These are phyloP conservation scores for Medicago lupulina DNA, from an alignment of 306 rosid species.

Conservation along the genomic window DNA sequence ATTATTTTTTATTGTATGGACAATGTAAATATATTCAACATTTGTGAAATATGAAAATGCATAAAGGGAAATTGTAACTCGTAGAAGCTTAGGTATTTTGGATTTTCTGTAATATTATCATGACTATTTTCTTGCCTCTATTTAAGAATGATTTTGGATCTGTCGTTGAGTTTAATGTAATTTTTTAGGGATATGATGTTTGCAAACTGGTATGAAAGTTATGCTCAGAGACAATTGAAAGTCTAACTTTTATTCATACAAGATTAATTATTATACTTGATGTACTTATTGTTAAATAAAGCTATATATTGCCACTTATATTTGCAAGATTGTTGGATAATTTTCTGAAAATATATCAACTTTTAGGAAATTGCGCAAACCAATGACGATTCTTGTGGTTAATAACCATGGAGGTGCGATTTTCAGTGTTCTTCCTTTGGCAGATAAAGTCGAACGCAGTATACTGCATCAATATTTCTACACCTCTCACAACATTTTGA, in stretches of 20 bases:
- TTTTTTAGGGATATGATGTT: neutral
- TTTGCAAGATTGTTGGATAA: conserved; percentile 16
- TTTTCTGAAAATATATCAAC: conserved; percentile 35
- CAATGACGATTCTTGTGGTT: conserved; percentile 80
- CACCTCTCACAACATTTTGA: conserved; percentile 80
- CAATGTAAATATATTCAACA: neutral
- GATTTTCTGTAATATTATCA: neutral
- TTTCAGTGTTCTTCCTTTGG: conserved; percentile 88
- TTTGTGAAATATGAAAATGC: neutral
- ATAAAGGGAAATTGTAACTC: neutral
- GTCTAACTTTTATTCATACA: neutral
- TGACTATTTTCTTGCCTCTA: neutral
- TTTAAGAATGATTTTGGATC: neutral
- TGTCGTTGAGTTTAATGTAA: neutral
- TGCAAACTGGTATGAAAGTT: conserved; percentile 18
- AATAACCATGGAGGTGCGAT: conserved; percentile 97
- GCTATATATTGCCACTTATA: conserved; percentile 12
- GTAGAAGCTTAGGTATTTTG: neutral
- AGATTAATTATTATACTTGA: conserved; percentile 23
- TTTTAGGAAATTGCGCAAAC: conserved; percentile 80
- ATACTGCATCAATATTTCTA: conserved; percentile 73
- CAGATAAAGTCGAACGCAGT: conserved; percentile 63
- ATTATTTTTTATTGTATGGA: neutral
- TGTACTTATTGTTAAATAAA: conserved; percentile 13
- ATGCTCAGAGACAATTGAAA: neutral